Evolutionary conservation across 1,284 basidiomycete species (phyloP).

Genomic region (Xerocomus nothofagi): DNA sequence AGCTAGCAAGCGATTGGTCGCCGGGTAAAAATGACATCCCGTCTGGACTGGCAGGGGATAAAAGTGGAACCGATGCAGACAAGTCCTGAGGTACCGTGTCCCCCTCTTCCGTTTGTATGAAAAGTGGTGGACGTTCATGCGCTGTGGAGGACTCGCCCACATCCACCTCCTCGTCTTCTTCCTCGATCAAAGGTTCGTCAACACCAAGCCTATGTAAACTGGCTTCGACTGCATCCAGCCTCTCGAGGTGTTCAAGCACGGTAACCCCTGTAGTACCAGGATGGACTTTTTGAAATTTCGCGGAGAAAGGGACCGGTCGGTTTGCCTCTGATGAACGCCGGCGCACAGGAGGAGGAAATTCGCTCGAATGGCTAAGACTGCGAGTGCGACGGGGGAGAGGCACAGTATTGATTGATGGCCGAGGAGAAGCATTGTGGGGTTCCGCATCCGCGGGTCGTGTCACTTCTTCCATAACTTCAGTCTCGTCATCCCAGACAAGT

Average conservation of each 20-base stretch:
- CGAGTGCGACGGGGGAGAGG: slow-evolving; percentile 59
- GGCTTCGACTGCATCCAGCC: slow-evolving; percentile 77
- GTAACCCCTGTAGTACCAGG: slow-evolving; percentile 78
- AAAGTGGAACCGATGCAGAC: slow-evolving; percentile 44
- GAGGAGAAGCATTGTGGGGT: slow-evolving; percentile 50
- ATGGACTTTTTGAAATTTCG: slow-evolving; percentile 75
- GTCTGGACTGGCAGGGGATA: slow-evolving; percentile 48
- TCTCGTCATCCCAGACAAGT: slow-evolving; percentile 81
- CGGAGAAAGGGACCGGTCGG: slow-evolving; percentile 76
- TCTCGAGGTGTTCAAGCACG: slow-evolving; percentile 78
- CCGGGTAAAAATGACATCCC: slow-evolving; percentile 55
- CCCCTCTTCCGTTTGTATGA: slow-evolving; percentile 23
- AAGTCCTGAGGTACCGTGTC: slow-evolving; percentile 28
- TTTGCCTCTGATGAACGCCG: slow-evolving; percentile 62
- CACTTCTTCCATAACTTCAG: slow-evolving; percentile 69
- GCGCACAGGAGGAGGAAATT: slow-evolving; percentile 72
- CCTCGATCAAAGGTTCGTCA: slow-evolving; percentile 51
- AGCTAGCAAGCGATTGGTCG: slow-evolving; percentile 46
- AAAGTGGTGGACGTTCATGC: slow-evolving; percentile 24
- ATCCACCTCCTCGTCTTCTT: slow-evolving; percentile 50
- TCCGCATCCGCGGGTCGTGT: slow-evolving; percentile 32
- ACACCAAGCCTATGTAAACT: slow-evolving; percentile 68
- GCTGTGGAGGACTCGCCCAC: slow-evolving; percentile 49
- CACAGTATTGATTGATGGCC: slow-evolving; percentile 59
- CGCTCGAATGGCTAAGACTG: slow-evolving; percentile 58